These are phyloP conservation scores for Seiridium unicorne DNA, from an alignment of 2,329 filamentous ascomycete species.

Conservation along the genomic window DNA sequence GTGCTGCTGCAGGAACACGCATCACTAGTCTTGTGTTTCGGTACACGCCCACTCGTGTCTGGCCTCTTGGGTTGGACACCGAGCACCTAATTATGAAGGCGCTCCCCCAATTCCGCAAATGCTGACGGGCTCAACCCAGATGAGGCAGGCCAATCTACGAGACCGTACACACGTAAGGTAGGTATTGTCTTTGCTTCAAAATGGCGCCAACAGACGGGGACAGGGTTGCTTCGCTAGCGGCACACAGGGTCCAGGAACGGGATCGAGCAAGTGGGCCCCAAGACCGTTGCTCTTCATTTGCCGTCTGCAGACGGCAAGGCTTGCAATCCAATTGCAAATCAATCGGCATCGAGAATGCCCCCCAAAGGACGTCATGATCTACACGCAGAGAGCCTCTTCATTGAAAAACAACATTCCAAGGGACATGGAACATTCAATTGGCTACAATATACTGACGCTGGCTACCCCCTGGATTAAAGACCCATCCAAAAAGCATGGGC, in stretches of 20 bases:
- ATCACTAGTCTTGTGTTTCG: not conserved
- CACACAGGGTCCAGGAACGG: not conserved
- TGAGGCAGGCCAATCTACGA: not conserved
- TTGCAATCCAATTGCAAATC: not conserved
- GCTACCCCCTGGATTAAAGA: too few relatives aligned
- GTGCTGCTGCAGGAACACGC: constrained; percentile 1
- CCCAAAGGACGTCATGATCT: constrained; percentile 4
- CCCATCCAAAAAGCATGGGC: too few relatives aligned
- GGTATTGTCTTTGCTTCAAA: not conserved
- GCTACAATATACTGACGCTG: too few relatives aligned
- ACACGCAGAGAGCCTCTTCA: not conserved
- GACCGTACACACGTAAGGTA: not conserved
- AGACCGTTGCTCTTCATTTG: constrained; percentile 8
- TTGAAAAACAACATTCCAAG: not conserved
- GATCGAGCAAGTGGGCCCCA: not conserved
- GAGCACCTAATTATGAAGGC: not conserved
- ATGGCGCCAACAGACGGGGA: not conserved
- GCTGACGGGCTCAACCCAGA: not conserved
- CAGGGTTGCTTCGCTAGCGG: not conserved
- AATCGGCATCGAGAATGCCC: not conserved
- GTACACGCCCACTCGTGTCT: not conserved
- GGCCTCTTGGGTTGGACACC: not conserved
- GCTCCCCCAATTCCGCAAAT: not conserved
- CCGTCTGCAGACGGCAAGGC: not conserved
- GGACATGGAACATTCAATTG: too few relatives aligned